Conservation (phyloP, 164 flowering plant genomes). For the Vitis rupestris region DNA sequence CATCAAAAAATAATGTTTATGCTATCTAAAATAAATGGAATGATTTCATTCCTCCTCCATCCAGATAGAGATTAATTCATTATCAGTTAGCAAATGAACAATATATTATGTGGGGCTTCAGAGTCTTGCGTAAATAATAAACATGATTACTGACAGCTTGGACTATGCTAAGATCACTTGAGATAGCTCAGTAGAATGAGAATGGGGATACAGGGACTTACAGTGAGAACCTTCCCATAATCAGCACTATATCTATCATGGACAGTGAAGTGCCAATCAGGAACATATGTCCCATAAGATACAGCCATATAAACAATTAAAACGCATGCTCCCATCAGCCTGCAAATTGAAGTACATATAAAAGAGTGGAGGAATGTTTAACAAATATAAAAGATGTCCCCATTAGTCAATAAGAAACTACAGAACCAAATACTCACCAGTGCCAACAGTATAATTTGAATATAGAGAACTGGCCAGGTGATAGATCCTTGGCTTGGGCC, state of each 20-base stretch:
- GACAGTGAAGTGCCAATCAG: slow-evolving; percentile 80
- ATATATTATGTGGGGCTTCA: neutral
- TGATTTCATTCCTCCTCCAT: neutral
- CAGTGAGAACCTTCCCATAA: slow-evolving; percentile 61
- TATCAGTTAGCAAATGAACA: neutral
- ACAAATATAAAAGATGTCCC: neutral
- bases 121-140: neutral
- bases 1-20: neutral
- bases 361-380: neutral
- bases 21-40: neutral
- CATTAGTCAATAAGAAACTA: neutral
- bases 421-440: slow-evolving; percentile 41
- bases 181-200: neutral
- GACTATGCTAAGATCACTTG: too few relatives aligned
- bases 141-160: neutral
- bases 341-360: slow-evolving; percentile 22
- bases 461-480: slow-evolving; percentile 38
- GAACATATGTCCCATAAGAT: slow-evolving; percentile 77
- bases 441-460: slow-evolving; percentile 65
- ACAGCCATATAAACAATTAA: slow-evolving; percentile 57
- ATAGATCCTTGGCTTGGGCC: slow-evolving; percentile 21
- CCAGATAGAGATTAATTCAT: neutral
- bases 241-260: slow-evolving; percentile 41
- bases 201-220: slow-evolving; percentile 29
- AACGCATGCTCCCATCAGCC: slow-evolving; percentile 63